phyloP scores from a whole-genome alignment of 331 rosid species.

The Pyrus hybrid region DNA sequence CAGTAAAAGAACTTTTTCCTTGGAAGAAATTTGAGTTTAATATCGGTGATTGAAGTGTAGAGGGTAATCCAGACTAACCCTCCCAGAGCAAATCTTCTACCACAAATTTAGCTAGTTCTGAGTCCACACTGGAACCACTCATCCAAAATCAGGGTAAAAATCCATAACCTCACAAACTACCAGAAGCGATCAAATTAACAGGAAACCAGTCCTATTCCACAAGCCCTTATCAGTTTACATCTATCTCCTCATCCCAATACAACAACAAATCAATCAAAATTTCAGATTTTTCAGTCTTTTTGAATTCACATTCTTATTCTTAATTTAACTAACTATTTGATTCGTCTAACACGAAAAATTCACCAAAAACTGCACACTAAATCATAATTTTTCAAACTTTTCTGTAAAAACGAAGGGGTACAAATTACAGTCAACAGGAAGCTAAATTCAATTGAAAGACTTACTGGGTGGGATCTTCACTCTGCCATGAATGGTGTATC shows the following conservation, averaged over 20 bases:
- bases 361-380: not conserved
- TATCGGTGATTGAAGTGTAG: not conserved
- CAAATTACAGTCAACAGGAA: not conserved
- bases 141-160: not conserved
- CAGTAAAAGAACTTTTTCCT: not conserved
- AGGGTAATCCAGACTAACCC: not conserved
- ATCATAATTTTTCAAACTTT: not conserved
- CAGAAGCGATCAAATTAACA: not conserved
- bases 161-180: not conserved
- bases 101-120: not conserved
- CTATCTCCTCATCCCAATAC: not conserved
- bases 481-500: conserved; percentile 76
- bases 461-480: conserved; percentile 68
- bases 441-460: conserved; percentile 13
- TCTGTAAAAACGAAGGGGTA: not conserved
- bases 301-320: not conserved
- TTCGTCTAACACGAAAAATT: not conserved
- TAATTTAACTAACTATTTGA: not conserved
- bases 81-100: not conserved
- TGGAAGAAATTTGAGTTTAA: not conserved
- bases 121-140: not conserved
- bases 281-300: not conserved
- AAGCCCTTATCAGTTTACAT: not conserved
- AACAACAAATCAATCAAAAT: not conserved
- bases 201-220: not conserved